Conservation (phyloP, 768 basidiomycete species). For the Tricholomella constricta region DNA sequence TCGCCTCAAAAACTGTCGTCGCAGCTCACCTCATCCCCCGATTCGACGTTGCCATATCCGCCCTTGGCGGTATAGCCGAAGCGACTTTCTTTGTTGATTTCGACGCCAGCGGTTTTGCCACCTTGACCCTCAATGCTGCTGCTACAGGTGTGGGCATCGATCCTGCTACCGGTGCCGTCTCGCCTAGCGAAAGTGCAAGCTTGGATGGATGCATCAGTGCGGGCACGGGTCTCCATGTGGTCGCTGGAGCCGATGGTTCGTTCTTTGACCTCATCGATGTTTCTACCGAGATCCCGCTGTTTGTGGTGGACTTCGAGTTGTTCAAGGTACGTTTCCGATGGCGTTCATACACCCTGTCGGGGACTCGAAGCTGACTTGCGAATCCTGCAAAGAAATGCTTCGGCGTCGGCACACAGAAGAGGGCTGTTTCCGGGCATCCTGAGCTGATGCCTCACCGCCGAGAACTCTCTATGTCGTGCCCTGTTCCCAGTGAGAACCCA, state of each 20-base stretch:
- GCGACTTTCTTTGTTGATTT: slow-evolving; percentile 45
- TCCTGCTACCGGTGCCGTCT: background rate
- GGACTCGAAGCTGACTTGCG: background rate
- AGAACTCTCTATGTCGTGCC: too few relatives aligned
- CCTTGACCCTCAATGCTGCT: slow-evolving; percentile 14
- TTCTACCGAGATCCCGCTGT: slow-evolving; percentile 32
- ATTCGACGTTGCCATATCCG: slow-evolving; percentile 45
- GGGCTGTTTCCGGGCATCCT: background rate
- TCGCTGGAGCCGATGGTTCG: slow-evolving; percentile 38
- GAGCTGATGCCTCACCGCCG: too few relatives aligned
- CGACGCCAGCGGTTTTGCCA: slow-evolving; percentile 32
- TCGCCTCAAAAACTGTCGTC: slow-evolving; percentile 39
- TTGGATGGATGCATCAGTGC: slow-evolving; percentile 38
- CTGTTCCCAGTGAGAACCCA: too few relatives aligned
- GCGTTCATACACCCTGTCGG: background rate
- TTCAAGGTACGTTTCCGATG: slow-evolving; percentile 33
- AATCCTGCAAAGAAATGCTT: slow-evolving; percentile 2
- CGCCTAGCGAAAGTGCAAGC: background rate
- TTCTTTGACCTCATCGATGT: slow-evolving; percentile 44
- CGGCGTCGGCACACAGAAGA: background rate
- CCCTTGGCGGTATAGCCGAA: slow-evolving; percentile 36
- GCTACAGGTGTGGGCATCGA: background rate
- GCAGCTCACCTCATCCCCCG: slow-evolving; percentile 51
- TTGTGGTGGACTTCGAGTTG: slow-evolving; percentile 37
- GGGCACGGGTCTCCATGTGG: slow-evolving; percentile 35